Base-by-base conservation (phyloP, 768 basidiomycete species). In the Tricholoma matsutake region DNA sequence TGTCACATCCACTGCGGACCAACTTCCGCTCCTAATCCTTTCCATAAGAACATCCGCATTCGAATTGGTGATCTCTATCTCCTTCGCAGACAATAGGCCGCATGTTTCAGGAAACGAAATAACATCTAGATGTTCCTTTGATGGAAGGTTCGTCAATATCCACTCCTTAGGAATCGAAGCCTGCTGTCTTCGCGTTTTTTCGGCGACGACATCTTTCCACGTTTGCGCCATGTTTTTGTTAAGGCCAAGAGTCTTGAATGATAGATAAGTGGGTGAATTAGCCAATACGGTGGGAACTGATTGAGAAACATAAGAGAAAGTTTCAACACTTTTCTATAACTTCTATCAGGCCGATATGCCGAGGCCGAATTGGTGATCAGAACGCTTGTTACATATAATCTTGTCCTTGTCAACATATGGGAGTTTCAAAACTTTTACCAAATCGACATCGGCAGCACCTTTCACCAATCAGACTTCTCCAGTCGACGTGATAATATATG, bases 1-100 rank as follows among this genome's bases (percentile, higher is more conserved):
- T 0, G 86, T 88, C 2, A 92, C 89, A 14, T 84, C 82, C 1
- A 89, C 82, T 1, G 88, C 76, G 0, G 87, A 79, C 86, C 86
- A 91, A 49, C 75, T 70, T 2, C 78, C 79, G 0, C 65, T 72
- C 13, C 82, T 83, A 13, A 93, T 73, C 34, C 81, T 86, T 28
- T 73, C 61, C 31, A 92, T 74, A 4, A 92, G 71, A 6, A 70
- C 65, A 13, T 77, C 73, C 4, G 83, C 74, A 5, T 75, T 60
- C 0, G 80, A 72, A 45, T 76, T 77, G 2, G 81, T 82, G 31
- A 83, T 82, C 55, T 77, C 77, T 3, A 84, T 66, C 65, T 89
- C 86, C 43, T 70, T 75, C 1, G 69, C 60, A 6, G 82, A 80
- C 32, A 94, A 78, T 13, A 92, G 68, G 2, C 86, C 86, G 66